phyloP scores from a whole-genome alignment of 805 yeast species.

The Saccharomycopsis vini region DNA sequence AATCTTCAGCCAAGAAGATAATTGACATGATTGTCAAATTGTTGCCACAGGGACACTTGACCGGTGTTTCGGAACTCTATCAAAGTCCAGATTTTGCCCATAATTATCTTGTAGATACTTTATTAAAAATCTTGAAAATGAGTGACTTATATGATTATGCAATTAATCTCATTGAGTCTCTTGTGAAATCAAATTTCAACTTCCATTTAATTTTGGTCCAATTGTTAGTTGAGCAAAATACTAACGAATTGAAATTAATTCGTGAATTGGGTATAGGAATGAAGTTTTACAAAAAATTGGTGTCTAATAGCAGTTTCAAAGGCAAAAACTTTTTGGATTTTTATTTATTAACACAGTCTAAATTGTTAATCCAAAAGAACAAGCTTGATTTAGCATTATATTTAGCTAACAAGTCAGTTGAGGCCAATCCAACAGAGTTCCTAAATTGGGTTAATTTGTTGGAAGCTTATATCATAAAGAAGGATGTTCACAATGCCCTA shows the following conservation, averaged over 20 bases:
- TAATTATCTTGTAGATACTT: conserved; percentile 46
- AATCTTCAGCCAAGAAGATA: conserved; percentile 29
- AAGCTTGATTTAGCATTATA: conserved; percentile 47
- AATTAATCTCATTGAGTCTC: conserved; percentile 28
- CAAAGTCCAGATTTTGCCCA: conserved; percentile 31
- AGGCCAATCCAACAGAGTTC: conserved; percentile 69
- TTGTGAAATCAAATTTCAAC: conserved; percentile 11
- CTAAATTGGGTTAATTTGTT: conserved; percentile 62
- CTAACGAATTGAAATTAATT: conserved; percentile 13
- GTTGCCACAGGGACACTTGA: conserved; percentile 38
- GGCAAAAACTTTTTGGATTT: conserved; percentile 19
- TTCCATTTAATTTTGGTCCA: conserved; percentile 14
- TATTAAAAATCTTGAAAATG: conserved; percentile 33
- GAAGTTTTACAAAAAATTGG: conserved; percentile 2
- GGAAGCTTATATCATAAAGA: conserved; percentile 46
- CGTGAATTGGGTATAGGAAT: conserved; percentile 15
- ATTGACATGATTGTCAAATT: conserved; percentile 32
- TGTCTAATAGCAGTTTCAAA: neutral
- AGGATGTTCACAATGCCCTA: conserved; percentile 52
- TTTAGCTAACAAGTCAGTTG: conserved; percentile 51
- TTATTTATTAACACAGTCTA: conserved; percentile 39
- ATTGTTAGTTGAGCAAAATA: conserved; percentile 5
- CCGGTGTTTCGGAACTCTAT: conserved; percentile 34
- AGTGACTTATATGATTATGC: conserved; percentile 33
- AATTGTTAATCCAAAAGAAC: conserved; percentile 47